phyloP scores from a whole-genome alignment of 148 eudicot genomes.

The Camellia japonica region DNA sequence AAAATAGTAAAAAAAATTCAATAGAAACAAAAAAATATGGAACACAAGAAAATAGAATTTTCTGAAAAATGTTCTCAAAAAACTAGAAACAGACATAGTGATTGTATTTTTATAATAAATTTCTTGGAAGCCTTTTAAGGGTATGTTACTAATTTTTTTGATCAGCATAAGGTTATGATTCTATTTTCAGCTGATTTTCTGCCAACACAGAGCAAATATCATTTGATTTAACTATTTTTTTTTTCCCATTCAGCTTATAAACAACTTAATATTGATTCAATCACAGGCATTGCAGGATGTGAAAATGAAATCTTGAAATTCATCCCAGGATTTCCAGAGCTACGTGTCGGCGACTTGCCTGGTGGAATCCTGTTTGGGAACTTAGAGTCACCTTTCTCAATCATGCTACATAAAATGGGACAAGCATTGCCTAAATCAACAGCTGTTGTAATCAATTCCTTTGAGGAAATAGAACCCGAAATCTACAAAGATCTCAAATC shows the following conservation, averaged over 20 bases:
- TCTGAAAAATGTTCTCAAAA: too few species aligned
- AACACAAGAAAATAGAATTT: too few species aligned
- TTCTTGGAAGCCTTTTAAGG: not conserved
- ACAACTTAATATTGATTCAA: not conserved
- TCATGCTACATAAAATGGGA: slow-evolving; percentile 57
- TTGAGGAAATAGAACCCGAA: slow-evolving; percentile 29
- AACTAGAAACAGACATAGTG: too few species aligned
- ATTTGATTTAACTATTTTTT: not conserved
- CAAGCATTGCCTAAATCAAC: slow-evolving; percentile 34
- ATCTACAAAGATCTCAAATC: slow-evolving; percentile 38
- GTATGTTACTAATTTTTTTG: too few species aligned
- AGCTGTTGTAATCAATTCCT: slow-evolving; percentile 45
- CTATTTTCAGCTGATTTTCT: not conserved
- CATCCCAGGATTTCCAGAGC: slow-evolving; percentile 45
- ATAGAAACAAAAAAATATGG: too few species aligned
- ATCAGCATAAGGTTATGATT: too few species aligned
- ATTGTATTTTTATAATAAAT: too few species aligned
- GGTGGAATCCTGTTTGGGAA: slow-evolving; percentile 40
- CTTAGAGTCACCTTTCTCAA: slow-evolving; percentile 41
- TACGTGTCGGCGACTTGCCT: slow-evolving; percentile 46
- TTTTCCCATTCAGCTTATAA: too few species aligned
- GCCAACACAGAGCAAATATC: not conserved
- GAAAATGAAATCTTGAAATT: slow-evolving; percentile 31
- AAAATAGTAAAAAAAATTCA: too few species aligned
- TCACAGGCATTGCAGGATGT: slow-evolving; percentile 22